These are phyloP conservation scores for Rhizopogon roseolus DNA, from an alignment of 768 basidiomycete species.

Conservation along the genomic window DNA sequence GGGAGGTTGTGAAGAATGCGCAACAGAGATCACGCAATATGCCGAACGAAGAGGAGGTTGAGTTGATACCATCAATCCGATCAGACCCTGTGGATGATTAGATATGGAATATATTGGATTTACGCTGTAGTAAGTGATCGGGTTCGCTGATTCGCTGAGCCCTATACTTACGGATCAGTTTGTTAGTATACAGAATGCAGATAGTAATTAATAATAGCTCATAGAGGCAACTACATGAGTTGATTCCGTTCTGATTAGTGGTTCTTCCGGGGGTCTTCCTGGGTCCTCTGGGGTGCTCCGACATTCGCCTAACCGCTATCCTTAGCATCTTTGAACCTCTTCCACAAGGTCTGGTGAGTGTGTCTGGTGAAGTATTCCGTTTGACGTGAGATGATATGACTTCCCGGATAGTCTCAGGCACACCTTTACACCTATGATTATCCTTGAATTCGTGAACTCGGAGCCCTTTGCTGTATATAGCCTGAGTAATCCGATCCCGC, in stretches of 20 bases:
- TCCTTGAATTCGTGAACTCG: background rate
- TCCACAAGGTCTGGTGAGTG: background rate
- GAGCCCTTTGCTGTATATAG: background rate
- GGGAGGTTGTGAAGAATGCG: constrained; percentile 78
- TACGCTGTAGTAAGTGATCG: constrained; percentile 10
- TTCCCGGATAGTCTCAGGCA: background rate
- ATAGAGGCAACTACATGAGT: too few relatives aligned
- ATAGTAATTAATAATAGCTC: background rate
- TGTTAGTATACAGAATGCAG: background rate
- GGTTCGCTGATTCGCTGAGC: background rate
- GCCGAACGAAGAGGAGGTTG: constrained; percentile 9
- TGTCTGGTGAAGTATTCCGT: background rate
- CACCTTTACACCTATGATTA: background rate
- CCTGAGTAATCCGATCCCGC: background rate
- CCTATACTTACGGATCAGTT: background rate
- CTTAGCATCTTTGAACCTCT: background rate
- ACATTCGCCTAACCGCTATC: background rate
- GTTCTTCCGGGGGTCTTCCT: too few relatives aligned
- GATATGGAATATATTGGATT: background rate
- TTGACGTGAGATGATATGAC: background rate
- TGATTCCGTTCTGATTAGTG: too few relatives aligned
- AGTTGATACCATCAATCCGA: constrained; percentile 9
- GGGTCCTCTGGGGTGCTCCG: background rate
- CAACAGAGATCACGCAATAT: constrained; percentile 6
- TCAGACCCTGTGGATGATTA: constrained; percentile 16